These are phyloP conservation scores for Linnemannia elongata DNA, from an alignment of 192 early-diverging fungal genomes.

Conservation along the genomic window DNA sequence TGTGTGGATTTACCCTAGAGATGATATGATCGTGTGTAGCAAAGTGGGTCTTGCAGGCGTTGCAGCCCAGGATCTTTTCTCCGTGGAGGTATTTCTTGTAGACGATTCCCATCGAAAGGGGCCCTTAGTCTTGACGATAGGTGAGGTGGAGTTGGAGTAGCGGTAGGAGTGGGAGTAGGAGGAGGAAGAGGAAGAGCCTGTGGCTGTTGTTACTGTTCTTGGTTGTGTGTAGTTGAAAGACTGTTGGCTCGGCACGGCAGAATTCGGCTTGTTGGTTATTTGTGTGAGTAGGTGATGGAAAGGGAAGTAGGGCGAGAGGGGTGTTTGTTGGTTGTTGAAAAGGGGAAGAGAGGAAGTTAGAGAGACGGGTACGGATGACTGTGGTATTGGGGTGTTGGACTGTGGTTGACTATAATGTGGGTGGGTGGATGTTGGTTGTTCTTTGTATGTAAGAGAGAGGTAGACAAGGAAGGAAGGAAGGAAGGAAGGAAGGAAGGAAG, in stretches of 20 bases:
- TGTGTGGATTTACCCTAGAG: slow-evolving; percentile 59
- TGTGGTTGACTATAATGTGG: background rate
- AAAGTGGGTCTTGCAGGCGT: slow-evolving; percentile 65
- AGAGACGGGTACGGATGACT: background rate
- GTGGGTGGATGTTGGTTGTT: background rate
- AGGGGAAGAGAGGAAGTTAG: background rate
- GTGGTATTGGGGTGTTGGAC: background rate
- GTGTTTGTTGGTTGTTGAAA: background rate
- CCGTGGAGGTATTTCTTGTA: slow-evolving; percentile 62
- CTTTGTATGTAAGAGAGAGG: background rate
- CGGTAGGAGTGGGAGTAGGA: background rate
- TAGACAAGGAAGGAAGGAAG: background rate
- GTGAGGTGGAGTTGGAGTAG: background rate
- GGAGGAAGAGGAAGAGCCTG: background rate
- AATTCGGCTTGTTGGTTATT: background rate
- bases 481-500: background rate
- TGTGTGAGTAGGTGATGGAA: background rate
- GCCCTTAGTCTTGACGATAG: background rate
- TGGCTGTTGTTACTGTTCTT: background rate
- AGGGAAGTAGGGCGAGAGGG: background rate
- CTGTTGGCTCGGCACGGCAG: background rate
- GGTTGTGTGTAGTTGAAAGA: background rate
- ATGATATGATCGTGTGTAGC: slow-evolving; percentile 62
- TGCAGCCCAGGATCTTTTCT: slow-evolving; percentile 63
- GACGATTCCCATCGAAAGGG: slow-evolving; percentile 62